Percentiles rank a stretch among this genome's conserved stretches.
Conservation (phyloP, 768 basidiomycete species). For the Tricholoma saponaceum region DNA sequence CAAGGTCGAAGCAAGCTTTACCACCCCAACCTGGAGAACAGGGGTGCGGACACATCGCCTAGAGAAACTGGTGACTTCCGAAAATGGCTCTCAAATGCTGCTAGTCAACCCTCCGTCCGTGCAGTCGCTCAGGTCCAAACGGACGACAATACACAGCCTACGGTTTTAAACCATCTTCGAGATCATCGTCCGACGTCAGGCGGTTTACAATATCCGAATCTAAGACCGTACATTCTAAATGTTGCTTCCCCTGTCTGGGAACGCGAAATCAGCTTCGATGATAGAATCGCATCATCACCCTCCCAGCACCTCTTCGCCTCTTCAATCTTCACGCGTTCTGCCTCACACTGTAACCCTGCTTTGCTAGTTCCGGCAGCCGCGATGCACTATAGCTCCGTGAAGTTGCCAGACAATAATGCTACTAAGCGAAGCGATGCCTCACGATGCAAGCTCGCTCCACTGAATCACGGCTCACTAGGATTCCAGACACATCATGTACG, state of each 20-base stretch:
- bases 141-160: background rate
- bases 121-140: background rate
- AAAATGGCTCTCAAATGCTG: constrained; percentile 24
- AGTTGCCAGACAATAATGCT: background rate
- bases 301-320: background rate
- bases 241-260: background rate
- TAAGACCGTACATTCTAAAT: background rate
- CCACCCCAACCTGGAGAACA: background rate
- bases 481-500: background rate
- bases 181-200: background rate
- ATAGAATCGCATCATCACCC: background rate
- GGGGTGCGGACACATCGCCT: background rate
- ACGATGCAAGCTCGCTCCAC: background rate
- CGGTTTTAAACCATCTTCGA: background rate
- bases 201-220: background rate
- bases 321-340: background rate
- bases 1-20: background rate
- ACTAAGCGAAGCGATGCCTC: background rate
- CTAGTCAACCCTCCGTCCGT: background rate
- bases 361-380: background rate
- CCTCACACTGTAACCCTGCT: background rate
- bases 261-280: background rate
- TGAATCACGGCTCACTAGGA: background rate
- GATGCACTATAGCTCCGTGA: background rate
- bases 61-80: constrained; percentile 24